phyloP scores from a whole-genome alignment of 2,329 filamentous ascomycete species.

The Pleomassaria siparia region DNA sequence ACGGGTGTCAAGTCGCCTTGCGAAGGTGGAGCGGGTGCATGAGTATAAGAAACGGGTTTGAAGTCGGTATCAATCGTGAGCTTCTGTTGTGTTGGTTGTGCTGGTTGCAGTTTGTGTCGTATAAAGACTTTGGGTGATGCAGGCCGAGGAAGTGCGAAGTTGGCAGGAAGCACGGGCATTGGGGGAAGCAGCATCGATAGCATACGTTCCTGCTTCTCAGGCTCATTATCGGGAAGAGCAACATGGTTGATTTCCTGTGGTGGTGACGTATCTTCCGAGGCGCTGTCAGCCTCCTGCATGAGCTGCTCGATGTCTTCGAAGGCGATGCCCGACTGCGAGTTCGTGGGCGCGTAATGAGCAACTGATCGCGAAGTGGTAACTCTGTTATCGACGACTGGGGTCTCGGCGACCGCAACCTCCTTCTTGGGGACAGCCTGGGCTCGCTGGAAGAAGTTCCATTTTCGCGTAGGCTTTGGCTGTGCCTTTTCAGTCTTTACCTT shows the following conservation, averaged over 20 bases:
- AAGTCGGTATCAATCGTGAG: conserved; percentile 26
- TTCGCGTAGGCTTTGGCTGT: conserved; percentile 43
- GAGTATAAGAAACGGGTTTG: neutral
- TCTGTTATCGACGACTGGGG: conserved; percentile 43
- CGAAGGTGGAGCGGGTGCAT: conserved; percentile 12
- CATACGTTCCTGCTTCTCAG: conserved; percentile 32
- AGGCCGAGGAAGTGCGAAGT: conserved; percentile 29
- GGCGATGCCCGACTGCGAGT: conserved; percentile 48
- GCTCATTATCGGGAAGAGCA: conserved; percentile 22
- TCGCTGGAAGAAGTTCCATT: conserved; percentile 63
- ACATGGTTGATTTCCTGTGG: conserved; percentile 18
- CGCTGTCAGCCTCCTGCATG: conserved; percentile 45
- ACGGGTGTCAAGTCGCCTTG: conserved; percentile 34
- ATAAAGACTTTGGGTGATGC: conserved; percentile 42
- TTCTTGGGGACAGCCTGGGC: conserved; percentile 46
- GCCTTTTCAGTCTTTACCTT: conserved; percentile 30
- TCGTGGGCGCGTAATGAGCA: conserved; percentile 61
- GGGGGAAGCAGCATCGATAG: conserved; percentile 44
- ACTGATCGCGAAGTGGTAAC: conserved; percentile 45
- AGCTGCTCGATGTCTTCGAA: conserved; percentile 50
- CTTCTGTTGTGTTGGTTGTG: conserved; percentile 18
- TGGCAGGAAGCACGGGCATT: conserved; percentile 35
- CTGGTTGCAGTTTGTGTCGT: conserved; percentile 21
- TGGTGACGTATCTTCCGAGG: conserved; percentile 27
- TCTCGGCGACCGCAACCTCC: conserved; percentile 31